phyloP scores from a whole-genome alignment of 176 grass and related monocot species.

The Guadua angustifolia region DNA sequence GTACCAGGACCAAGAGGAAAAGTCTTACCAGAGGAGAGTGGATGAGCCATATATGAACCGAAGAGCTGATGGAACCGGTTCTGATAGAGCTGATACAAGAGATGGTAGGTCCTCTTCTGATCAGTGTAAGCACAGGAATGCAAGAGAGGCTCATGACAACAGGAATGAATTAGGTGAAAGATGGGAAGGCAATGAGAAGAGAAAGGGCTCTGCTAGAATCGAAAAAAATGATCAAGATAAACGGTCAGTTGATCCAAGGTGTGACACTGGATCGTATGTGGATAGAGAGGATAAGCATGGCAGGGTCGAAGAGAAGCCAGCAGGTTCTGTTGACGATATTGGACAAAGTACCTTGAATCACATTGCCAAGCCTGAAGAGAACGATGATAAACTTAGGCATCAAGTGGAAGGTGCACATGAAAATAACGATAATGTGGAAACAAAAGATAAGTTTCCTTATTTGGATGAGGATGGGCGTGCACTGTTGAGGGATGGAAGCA shows the following conservation, averaged over 20 bases:
- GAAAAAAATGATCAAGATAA: slow-evolving; percentile 32
- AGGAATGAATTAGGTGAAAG: slow-evolving; percentile 44
- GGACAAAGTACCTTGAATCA: slow-evolving; percentile 8
- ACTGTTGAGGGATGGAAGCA: slow-evolving; percentile 26
- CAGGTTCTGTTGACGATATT: slow-evolving; percentile 31
- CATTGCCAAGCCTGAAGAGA: slow-evolving; percentile 23
- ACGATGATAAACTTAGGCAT: neutral
- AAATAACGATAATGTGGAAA: slow-evolving; percentile 26
- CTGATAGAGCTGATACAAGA: slow-evolving; percentile 44
- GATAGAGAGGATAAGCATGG: slow-evolving; percentile 35
- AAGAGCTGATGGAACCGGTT: slow-evolving; percentile 46
- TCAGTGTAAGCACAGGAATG: slow-evolving; percentile 44
- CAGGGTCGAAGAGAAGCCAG: slow-evolving; percentile 26
- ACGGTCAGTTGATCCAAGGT: slow-evolving; percentile 9
- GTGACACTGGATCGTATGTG: slow-evolving; percentile 30
- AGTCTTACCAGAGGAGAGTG: slow-evolving; percentile 36
- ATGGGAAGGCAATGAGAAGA: slow-evolving; percentile 26
- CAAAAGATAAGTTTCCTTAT: slow-evolving; percentile 37
- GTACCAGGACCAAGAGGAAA: slow-evolving; percentile 42
- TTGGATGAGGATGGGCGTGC: slow-evolving; percentile 46
- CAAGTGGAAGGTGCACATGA: slow-evolving; percentile 7
- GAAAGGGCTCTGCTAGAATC: slow-evolving; percentile 19
- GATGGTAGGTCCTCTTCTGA: slow-evolving; percentile 39
- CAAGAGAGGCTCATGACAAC: slow-evolving; percentile 22
- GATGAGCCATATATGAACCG: slow-evolving; percentile 39